Conservation (phyloP, 208 protist species). For the Trypanosoma boissoni region DNA sequence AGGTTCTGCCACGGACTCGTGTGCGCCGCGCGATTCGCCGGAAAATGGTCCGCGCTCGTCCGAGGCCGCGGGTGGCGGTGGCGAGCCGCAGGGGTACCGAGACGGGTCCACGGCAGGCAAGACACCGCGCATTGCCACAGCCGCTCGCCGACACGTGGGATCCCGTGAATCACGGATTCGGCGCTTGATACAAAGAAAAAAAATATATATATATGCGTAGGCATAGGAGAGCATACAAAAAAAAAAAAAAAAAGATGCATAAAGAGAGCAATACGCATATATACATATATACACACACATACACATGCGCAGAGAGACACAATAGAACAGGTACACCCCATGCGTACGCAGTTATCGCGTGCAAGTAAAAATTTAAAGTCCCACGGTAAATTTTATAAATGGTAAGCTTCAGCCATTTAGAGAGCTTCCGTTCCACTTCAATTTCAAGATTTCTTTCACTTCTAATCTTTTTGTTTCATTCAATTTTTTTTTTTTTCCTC, state of each 20-base stretch:
- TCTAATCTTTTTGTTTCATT: not conserved
- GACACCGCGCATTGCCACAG: no score
- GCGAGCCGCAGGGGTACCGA: not conserved
- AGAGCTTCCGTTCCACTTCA: no score
- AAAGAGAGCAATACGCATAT: not conserved
- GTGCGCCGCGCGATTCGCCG: no score
- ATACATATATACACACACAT: not conserved
- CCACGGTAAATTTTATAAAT: no score
- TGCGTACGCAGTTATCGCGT: no score
- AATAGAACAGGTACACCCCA: slow-evolving; percentile 14
- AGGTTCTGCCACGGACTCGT: not conserved
- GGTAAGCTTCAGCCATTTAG: no score
- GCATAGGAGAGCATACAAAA: not conserved
- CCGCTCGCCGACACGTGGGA: no score
- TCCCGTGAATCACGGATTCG: not conserved
- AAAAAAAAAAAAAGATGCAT: not conserved
- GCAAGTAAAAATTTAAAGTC: slow-evolving; percentile 1
- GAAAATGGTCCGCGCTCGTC: not conserved
- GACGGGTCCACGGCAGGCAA: not conserved
- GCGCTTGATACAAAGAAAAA: not conserved
- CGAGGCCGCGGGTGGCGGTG: not conserved
- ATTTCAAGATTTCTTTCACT: slow-evolving; percentile 3
- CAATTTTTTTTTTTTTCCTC: slow-evolving; percentile 5
- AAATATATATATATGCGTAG: not conserved
- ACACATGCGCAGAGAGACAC: slow-evolving; percentile 5